Evolutionary conservation across 2,329 filamentous ascomycete species (phyloP), one percentile per base, ranked within the genome.

Genomic region (Ilyonectria sp.): DNA sequence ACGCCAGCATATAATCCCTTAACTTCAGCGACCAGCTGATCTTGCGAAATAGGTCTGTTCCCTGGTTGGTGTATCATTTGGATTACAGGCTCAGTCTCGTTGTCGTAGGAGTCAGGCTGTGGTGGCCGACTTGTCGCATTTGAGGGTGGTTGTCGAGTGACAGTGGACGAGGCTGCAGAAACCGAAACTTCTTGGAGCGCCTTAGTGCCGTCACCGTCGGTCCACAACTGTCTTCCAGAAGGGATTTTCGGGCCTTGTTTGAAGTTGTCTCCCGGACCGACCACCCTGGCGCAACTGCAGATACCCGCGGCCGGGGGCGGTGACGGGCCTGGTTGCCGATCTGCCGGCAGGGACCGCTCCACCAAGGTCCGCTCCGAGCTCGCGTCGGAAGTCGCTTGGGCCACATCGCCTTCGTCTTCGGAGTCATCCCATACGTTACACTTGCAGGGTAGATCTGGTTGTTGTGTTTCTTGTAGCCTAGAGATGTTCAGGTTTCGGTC

Each of bases 1-100:
- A 98, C 81, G 0, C 93, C 94, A 0, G 91, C 90, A 74, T 97
- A 97, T 4, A 96, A 96, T 0, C 91, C 91, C 65, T 94, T 94
- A 0, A 97, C 92, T 74, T 97, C 94, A 0, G 90, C 90, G 0
- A 94, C 89, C 0, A 97, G 85, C 72, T 97, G 92, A 1, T 94
- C 91, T 68, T 93, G 90, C 0, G 91, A 91, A 10, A 96, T 94
- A 0, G 90, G 87, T 0, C 90, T 82, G 0, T 90, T 93, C 23
- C 69, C 65, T 2, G 70, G 70, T 19, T 72, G 63, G 4, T 44
- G 55, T 47, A 70, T 47, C 70, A 70, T 71, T 6, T 67, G 60
- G 1, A 54, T 55, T 0, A 61, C 60, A 2, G 63, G 43, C 35
- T 61, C 59, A 17, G 33, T 29, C 23, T 63, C 66, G 9, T n/a